phyloP scores from a whole-genome alignment of 306 rosid genomes.

The Senna siamea region DNA sequence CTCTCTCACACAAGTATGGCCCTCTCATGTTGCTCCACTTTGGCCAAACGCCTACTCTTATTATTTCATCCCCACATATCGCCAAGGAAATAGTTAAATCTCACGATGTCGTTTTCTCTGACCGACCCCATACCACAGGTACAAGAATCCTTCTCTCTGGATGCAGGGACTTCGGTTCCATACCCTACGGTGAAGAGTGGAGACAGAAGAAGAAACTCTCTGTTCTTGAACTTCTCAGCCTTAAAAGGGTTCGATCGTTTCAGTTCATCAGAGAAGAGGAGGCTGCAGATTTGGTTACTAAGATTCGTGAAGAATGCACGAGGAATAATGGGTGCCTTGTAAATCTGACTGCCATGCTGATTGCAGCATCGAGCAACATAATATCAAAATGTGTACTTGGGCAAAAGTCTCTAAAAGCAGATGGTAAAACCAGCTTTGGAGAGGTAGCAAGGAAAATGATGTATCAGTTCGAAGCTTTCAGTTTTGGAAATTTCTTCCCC shows the following conservation, averaged over 20 bases:
- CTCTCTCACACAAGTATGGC: slow-evolving; percentile 44
- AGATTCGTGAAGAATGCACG: neutral
- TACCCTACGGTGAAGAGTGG: slow-evolving; percentile 35
- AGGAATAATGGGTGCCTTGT: neutral
- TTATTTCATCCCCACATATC: slow-evolving; percentile 29
- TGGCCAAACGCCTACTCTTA: slow-evolving; percentile 29
- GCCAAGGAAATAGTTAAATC: slow-evolving; percentile 19
- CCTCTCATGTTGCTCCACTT: slow-evolving; percentile 43
- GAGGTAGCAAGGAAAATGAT: too few species aligned
- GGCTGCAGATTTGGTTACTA: neutral
- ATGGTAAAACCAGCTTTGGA: too few species aligned
- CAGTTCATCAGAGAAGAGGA: slow-evolving; percentile 36
- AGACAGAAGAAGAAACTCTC: slow-evolving; percentile 31
- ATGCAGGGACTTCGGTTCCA: slow-evolving; percentile 24
- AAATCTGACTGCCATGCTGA: slow-evolving; percentile 40
- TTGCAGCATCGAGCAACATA: neutral
- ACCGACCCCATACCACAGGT: slow-evolving; percentile 17
- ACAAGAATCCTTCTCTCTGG: neutral
- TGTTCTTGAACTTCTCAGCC: slow-evolving; percentile 35
- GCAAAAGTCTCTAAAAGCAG: too few species aligned
- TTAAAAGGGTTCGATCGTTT: slow-evolving; percentile 24
- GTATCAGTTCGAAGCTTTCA: too few species aligned
- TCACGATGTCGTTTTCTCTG: slow-evolving; percentile 13
- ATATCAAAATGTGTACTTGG: too few species aligned
- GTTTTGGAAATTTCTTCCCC: too few species aligned